Conservation (phyloP, 768 basidiomycete species). For the Tylopilus rubrobrunneus region DNA sequence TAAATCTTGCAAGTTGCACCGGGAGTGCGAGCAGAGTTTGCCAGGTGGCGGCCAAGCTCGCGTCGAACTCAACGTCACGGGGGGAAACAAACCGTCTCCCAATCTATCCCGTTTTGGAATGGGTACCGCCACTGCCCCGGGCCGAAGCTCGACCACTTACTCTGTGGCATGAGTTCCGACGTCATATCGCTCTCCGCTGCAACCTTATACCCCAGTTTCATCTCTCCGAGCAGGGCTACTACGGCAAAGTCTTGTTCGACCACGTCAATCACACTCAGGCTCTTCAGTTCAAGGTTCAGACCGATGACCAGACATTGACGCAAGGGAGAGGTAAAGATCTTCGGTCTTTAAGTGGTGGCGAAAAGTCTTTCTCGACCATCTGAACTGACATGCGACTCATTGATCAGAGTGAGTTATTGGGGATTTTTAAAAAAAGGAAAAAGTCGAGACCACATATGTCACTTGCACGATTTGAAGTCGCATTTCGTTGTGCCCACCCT, state of each 20-base stretch:
- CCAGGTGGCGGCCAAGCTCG: background rate
- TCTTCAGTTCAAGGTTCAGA: constrained; percentile 73
- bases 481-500: too few species aligned
- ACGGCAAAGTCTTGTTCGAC: constrained; percentile 84
- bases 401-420: too few species aligned
- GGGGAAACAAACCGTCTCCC: constrained; percentile 3
- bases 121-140: too few species aligned
- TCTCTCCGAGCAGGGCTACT: constrained; percentile 83
- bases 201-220: constrained; percentile 79
- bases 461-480: too few species aligned
- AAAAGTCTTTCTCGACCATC: constrained; percentile 96
- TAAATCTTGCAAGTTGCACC: too few species aligned
- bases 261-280: constrained; percentile 64
- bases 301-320: constrained; percentile 69
- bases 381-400: too few species aligned
- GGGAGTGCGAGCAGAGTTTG: too few species aligned
- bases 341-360: constrained; percentile 84
- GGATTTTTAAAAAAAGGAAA: too few species aligned
- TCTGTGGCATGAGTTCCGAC: constrained; percentile 88
- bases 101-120: constrained; percentile 11
- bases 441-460: too few species aligned
- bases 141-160: too few species aligned
- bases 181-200: constrained; percentile 85
- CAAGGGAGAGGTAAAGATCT: constrained; percentile 79
- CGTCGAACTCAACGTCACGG: background rate